phyloP scores from a whole-genome alignment of 257 asterid genomes.

The Gardenia jasminoides region DNA sequence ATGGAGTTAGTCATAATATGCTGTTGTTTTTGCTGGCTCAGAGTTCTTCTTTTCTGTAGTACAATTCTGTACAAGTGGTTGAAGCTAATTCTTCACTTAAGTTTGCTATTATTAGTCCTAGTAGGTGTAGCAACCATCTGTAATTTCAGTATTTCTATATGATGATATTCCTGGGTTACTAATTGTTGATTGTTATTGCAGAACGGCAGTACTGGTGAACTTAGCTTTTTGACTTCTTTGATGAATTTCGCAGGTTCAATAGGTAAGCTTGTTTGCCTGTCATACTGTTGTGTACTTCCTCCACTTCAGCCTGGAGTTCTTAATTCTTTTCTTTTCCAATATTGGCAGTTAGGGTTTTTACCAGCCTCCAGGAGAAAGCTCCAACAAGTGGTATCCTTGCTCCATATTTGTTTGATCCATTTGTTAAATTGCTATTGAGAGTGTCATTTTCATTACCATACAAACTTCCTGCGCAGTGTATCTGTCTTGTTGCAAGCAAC shows the following conservation, averaged over 20 bases:
- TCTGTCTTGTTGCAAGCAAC: not conserved
- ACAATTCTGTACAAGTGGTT: not conserved
- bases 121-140: not conserved
- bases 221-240: slow-evolving; percentile 81
- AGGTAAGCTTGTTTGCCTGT: slow-evolving; percentile 54
- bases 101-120: not conserved
- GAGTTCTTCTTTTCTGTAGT: not conserved
- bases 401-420: slow-evolving; percentile 1
- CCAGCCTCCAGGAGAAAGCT: slow-evolving; percentile 93
- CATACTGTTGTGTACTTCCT: not conserved
- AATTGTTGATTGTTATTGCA: slow-evolving; percentile 36
- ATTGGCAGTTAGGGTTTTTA: slow-evolving; percentile 86
- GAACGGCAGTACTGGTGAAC: slow-evolving; percentile 95
- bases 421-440: slow-evolving; percentile 1
- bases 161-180: slow-evolving; percentile 15
- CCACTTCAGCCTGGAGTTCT: slow-evolving; percentile 2
- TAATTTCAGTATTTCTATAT: not conserved
- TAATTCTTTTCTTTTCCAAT: slow-evolving; percentile 8
- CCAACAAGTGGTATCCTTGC: slow-evolving; percentile 71
- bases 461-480: not conserved
- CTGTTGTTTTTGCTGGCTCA: not conserved
- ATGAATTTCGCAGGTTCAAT: slow-evolving; percentile 87
- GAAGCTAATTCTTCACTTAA: not conserved
- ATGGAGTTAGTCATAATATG: not conserved
- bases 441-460: not conserved